phyloP scores from a whole-genome alignment of 306 rosid genomes.

The Inga laurina region DNA sequence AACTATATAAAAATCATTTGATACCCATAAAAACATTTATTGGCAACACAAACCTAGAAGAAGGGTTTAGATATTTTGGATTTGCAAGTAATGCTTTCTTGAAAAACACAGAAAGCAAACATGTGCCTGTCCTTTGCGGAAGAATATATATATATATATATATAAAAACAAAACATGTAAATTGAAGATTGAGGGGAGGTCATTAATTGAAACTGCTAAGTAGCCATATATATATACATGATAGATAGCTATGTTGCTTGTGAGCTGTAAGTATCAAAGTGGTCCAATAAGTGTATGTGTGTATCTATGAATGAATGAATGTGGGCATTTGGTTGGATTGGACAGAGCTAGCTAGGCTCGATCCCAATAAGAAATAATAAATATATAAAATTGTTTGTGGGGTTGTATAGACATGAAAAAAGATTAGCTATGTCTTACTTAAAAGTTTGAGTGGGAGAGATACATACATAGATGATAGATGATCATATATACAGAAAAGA shows the following conservation, averaged over 20 bases:
- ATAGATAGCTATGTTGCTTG: slow-evolving; percentile 39
- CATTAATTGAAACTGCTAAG: slow-evolving; percentile 18
- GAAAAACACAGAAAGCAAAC: not conserved
- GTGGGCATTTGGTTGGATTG: slow-evolving; percentile 37
- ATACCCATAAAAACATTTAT: not conserved
- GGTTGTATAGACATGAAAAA: slow-evolving; percentile 36
- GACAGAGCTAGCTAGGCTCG: slow-evolving; percentile 17
- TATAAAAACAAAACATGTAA: not conserved
- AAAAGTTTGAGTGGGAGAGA: slow-evolving; percentile 10
- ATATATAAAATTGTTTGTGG: slow-evolving; percentile 16
- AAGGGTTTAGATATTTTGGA: not conserved
- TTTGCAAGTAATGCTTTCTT: not conserved
- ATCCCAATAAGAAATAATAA: slow-evolving; percentile 33
- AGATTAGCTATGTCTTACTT: slow-evolving; percentile 22
- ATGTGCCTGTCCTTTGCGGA: not conserved
- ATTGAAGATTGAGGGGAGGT: not conserved
- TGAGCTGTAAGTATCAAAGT: slow-evolving; percentile 37
- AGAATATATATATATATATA: not conserved
- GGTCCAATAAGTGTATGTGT: slow-evolving; percentile 41
- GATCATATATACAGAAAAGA: slow-evolving; percentile 3
- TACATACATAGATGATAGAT: not conserved
- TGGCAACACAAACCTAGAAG: not conserved
- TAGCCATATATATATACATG: slow-evolving; percentile 14
- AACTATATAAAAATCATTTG: not conserved
- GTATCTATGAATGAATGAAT: slow-evolving; percentile 19